These are phyloP conservation scores for Emericellopsis atlantica DNA, from an alignment of 2,329 filamentous ascomycete genomes.

Conservation along the genomic window DNA sequence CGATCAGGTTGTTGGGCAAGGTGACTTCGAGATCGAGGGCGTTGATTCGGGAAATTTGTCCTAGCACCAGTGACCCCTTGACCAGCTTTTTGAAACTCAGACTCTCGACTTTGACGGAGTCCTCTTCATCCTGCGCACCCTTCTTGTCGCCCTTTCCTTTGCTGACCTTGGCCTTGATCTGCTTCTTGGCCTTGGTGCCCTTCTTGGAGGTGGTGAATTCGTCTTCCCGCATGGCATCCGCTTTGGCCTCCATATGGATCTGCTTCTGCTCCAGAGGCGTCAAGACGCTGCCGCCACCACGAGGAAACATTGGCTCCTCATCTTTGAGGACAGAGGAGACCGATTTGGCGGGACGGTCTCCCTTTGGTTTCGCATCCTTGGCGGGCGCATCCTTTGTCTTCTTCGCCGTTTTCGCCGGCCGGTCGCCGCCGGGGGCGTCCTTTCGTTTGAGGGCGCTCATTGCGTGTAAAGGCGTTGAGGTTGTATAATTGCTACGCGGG, in stretches of 20 bases:
- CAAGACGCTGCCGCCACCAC: constrained; percentile 81
- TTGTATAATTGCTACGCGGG: not conserved
- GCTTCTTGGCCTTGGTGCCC: constrained; percentile 39
- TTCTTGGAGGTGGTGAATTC: constrained; percentile 41
- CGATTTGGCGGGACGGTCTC: constrained; percentile 12
- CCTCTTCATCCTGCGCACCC: constrained; percentile 31
- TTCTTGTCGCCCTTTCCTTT: constrained; percentile 33
- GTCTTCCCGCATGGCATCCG: constrained; percentile 85
- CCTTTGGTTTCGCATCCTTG: constrained; percentile 15
- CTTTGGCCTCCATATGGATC: constrained; percentile 85
- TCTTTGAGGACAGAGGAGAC: constrained; percentile 43
- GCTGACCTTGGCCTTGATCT: constrained; percentile 32
- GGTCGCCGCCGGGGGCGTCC: constrained; percentile 38
- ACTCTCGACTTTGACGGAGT: constrained; percentile 64
- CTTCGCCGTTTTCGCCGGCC: constrained; percentile 34
- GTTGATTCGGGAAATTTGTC: constrained; percentile 73
- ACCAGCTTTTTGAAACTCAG: constrained; percentile 84
- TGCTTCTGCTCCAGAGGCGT: constrained; percentile 94
- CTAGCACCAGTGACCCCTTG: constrained; percentile 77
- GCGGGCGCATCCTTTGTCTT: constrained; percentile 23
- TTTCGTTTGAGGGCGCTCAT: constrained; percentile 49
- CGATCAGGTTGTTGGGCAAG: constrained; percentile 84
- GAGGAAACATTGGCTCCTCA: constrained; percentile 82
- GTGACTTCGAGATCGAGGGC: constrained; percentile 67
- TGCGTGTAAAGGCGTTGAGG: constrained; percentile 10